Conservation (phyloP, 805 yeast species). For the Sugiyamaella chiloensis region DNA sequence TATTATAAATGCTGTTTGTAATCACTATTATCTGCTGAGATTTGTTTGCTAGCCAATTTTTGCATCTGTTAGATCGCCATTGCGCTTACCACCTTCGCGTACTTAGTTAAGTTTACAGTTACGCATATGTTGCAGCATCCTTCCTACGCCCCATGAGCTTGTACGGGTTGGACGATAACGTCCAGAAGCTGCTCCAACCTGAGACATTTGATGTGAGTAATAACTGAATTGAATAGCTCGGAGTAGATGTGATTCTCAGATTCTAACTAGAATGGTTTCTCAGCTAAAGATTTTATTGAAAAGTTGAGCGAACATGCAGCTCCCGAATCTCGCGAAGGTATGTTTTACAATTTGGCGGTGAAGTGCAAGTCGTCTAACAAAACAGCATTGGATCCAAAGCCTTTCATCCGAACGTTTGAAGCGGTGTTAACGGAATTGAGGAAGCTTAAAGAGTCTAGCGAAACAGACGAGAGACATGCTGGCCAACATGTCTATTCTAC, state of each 20-base stretch:
- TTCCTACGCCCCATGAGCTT: too few relatives aligned
- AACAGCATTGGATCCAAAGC: constrained; percentile 74
- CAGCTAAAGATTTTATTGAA: constrained; percentile 78
- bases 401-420: constrained; percentile 90
- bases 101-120: too few relatives aligned
- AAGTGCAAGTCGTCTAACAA: too few relatives aligned
- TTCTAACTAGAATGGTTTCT: constrained; percentile 36
- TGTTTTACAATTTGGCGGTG: background rate
- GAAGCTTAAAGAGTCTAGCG: constrained; percentile 55
- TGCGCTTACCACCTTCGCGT: too few relatives aligned
- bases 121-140: too few relatives aligned
- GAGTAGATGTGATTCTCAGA: background rate
- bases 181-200: constrained; percentile 30
- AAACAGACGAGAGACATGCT: constrained; percentile 46
- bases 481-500: constrained; percentile 55
- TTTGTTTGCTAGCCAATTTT: too few relatives aligned
- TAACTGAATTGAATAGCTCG: too few relatives aligned
- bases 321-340: constrained; percentile 18
- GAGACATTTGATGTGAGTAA: constrained; percentile 28
- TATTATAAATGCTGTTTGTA: too few relatives aligned
- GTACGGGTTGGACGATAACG: constrained; percentile 34
- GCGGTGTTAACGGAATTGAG: constrained; percentile 72
- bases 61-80: too few relatives aligned
- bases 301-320: constrained; percentile 65
- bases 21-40: too few relatives aligned